These are phyloP conservation scores for Brettanomyces sp. DNA, from an alignment of 805 yeast genomes.

Conservation along the genomic window DNA sequence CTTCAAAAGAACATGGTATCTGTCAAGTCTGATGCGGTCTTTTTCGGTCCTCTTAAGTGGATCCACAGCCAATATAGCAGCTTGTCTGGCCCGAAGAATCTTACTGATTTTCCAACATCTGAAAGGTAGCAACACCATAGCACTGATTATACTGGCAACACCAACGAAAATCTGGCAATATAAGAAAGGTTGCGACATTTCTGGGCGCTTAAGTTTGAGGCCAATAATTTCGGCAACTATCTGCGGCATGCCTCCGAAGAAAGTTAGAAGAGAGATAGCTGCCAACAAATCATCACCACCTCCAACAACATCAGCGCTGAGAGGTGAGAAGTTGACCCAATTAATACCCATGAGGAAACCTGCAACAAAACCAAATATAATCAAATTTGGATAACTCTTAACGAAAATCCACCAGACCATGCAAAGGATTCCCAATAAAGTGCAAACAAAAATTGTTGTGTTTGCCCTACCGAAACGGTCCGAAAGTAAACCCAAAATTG, in stretches of 20 bases:
- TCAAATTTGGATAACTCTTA: constrained; percentile 29
- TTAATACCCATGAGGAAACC: constrained; percentile 43
- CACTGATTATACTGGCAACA: constrained; percentile 31
- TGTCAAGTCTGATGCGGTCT: constrained; percentile 3
- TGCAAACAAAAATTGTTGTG: constrained; percentile 29
- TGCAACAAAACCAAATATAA: constrained; percentile 33
- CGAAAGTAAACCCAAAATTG: constrained; percentile 36
- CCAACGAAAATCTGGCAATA: constrained; percentile 56
- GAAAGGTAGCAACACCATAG: constrained; percentile 32
- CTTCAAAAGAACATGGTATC: constrained; percentile 7
- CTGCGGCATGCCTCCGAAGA: constrained; percentile 23
- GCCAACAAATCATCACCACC: constrained; percentile 22
- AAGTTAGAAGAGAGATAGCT: constrained; percentile 19
- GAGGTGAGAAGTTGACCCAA: constrained; percentile 28
- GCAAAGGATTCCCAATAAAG: constrained; percentile 27
- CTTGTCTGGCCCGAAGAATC: constrained; percentile 22
- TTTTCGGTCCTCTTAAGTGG: background rate
- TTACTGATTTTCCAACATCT: constrained; percentile 45
- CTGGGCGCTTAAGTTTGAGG: constrained; percentile 18
- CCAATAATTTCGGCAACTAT: constrained; percentile 25
- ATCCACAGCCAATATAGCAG: background rate
- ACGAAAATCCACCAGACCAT: constrained; percentile 43
- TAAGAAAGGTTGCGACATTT: constrained; percentile 35
- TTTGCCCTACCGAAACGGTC: constrained; percentile 41
- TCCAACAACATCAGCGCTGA: constrained; percentile 27